Evolutionary conservation across 139 green algal species (phyloP).

Genomic region (Picochlorum sp.): DNA sequence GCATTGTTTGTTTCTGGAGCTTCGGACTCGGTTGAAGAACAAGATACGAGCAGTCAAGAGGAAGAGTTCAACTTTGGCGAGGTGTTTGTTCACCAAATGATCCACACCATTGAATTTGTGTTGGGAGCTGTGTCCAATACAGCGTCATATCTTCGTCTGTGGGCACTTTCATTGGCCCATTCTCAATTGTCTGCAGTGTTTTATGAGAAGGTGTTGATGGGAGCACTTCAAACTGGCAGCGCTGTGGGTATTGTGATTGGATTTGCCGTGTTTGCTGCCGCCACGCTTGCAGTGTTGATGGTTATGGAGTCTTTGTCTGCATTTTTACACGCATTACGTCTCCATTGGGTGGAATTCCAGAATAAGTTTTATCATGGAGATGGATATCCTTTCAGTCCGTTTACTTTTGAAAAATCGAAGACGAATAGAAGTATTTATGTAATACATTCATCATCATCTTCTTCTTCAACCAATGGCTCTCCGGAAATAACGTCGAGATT

Average conservation of each 20-base stretch:
- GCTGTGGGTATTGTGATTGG: slow-evolving; percentile 53
- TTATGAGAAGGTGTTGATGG: slow-evolving; percentile 92
- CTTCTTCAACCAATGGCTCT: not conserved
- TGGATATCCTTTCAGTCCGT: slow-evolving; percentile 84
- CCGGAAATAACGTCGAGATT: slow-evolving; percentile 37
- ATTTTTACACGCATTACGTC: slow-evolving; percentile 94
- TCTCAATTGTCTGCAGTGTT: slow-evolving; percentile 87
- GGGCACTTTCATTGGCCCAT: slow-evolving; percentile 94
- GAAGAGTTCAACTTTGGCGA: slow-evolving; percentile 85
- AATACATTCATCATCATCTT: not conserved
- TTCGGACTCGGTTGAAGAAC: not conserved
- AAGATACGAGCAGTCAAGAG: not conserved
- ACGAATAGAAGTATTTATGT: slow-evolving; percentile 21
- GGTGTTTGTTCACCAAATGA: slow-evolving; percentile 86
- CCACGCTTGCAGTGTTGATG: slow-evolving; percentile 95
- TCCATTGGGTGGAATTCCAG: slow-evolving; percentile 96
- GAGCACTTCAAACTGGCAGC: slow-evolving; percentile 40
- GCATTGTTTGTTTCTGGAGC: not conserved
- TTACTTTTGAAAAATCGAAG: slow-evolving; percentile 53
- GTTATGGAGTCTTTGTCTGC: slow-evolving; percentile 95
- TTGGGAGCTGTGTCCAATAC: slow-evolving; percentile 98
- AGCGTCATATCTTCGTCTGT: slow-evolving; percentile 95
- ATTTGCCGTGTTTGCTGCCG: slow-evolving; percentile 83
- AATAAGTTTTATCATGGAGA: slow-evolving; percentile 81
- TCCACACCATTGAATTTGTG: slow-evolving; percentile 99